Percentiles rank a stretch among this genome's conserved stretches.
Conservation (phyloP, 2,329 filamentous ascomycete species). For the Elsinoe arachidis region DNA sequence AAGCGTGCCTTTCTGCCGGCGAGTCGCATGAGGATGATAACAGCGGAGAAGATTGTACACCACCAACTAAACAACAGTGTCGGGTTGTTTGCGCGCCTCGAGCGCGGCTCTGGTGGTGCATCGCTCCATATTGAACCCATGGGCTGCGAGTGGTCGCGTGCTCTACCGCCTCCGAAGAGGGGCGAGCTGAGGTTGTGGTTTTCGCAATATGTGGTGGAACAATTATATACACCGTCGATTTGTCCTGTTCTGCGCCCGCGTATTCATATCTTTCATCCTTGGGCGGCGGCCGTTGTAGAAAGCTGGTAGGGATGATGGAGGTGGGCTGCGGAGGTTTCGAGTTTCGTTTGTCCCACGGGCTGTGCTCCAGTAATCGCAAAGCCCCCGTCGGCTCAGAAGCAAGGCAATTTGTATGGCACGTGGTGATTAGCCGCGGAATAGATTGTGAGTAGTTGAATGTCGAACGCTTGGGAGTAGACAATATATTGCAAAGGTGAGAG, state of each 20-base stretch:
- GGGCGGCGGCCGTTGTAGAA: conserved; percentile 6
- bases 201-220: conserved; percentile 3
- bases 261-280: conserved; percentile 6
- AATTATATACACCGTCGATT: not conserved
- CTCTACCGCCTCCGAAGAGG: conserved; percentile 15
- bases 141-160: not conserved
- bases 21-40: conserved; percentile 76
- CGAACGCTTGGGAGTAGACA: not conserved
- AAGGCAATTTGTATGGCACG: conserved; percentile 8
- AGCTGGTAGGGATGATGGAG: conserved; percentile 4
- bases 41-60: conserved; percentile 57
- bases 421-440: not conserved
- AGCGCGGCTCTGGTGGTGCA: conserved; percentile 44
- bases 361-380: not conserved
- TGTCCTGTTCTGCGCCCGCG: not conserved
- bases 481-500: not conserved
- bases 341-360: not conserved
- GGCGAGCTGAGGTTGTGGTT: conserved; percentile 1
- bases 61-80: conserved; percentile 94
- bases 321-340: not conserved
- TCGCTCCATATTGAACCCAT: conserved; percentile 34
- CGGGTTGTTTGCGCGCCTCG: conserved; percentile 60
- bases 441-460: not conserved
- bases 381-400: not conserved
- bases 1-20: conserved; percentile 77